Conservation (phyloP, 2,329 filamentous ascomycete genomes). For the Dothistroma septosporum region DNA sequence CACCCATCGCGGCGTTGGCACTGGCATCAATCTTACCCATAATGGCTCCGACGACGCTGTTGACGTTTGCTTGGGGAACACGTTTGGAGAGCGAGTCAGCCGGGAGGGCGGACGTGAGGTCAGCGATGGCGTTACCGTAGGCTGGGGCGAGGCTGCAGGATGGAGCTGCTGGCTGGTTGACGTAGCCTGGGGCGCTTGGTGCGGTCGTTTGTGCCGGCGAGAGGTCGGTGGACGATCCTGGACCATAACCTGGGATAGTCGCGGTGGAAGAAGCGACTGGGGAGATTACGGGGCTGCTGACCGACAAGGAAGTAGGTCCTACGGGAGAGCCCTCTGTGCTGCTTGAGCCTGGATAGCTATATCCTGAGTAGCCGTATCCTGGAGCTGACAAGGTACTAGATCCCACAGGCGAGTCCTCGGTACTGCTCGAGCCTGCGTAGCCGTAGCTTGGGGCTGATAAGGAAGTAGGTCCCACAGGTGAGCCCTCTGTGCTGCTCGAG, state of each 20-base stretch:
- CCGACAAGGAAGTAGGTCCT: neutral
- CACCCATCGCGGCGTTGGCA: neutral
- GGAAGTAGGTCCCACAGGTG: constrained; percentile 7
- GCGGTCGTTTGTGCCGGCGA: constrained; percentile 8
- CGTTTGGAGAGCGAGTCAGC: constrained; percentile 9
- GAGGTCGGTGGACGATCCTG: neutral
- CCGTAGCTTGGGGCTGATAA: neutral
- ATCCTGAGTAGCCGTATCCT: neutral
- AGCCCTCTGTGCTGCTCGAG: neutral
- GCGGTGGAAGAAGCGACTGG: constrained; percentile 5
- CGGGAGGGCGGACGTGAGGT: constrained; percentile 7
- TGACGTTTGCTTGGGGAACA: constrained; percentile 11
- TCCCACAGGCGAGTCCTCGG: constrained; percentile 7
- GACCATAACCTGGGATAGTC: constrained; percentile 11
- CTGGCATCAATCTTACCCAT: constrained; percentile 10
- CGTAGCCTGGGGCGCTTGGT: constrained; percentile 12
- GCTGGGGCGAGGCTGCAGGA: constrained; percentile 9
- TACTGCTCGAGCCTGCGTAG: constrained; percentile 8
- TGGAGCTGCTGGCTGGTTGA: constrained; percentile 10
- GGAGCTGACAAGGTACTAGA: neutral
- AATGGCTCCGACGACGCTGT: constrained; percentile 10
- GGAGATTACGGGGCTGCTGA: constrained; percentile 5
- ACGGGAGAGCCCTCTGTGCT: neutral
- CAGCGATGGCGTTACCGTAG: constrained; percentile 7
- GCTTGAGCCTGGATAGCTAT: neutral